Base-by-base conservation (phyloP, 1,284 basidiomycete genomes). In the Ceratobasidium theobromae region DNA sequence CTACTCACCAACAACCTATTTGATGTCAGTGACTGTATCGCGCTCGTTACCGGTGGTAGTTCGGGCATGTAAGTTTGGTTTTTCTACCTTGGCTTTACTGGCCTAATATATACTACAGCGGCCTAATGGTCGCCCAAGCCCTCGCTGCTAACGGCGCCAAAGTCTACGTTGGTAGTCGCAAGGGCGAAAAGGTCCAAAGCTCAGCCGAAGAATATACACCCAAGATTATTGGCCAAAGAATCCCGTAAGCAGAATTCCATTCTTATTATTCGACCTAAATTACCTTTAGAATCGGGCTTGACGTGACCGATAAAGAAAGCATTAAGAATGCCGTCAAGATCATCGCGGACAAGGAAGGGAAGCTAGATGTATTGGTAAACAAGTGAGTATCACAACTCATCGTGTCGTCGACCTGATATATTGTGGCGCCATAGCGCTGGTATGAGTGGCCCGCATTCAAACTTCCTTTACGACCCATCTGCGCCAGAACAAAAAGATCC, bases 121-220 rank as follows among this genome's bases (percentile, higher is more conserved):
- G 80, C 4, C 75, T 86, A 68, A 87, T 88, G 84, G 90, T 91
- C 65, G 80, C 90, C 3, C 79, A 82, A 64, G 89, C 87, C 2
- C 80, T 94, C 16, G 88, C 89, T 11, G 82, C 84, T 23, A 88
- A 86, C 71, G 89, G 90, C 1, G 89, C 91, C 16, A 88, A 86
- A 70, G 91, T 93, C n/a, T 94, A 93, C 74, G 88, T 94, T 71
- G 84, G 84, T 1, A 86, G 87, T 9, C 79, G 89, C 52, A 80
- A 89, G 53, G 74, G 80, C 49, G 82, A 86, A 4, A 82, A 88
- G 1, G 79, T 91, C 23, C 79, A 87, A 71, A 83, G 80, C 67
- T 78, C 82, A 28, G 78, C 81, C 14, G 75, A 38, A 11, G 62
- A 69, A 16, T 46, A 65, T n/a, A 32, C 71, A 14, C 64, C 30